phyloP scores from a whole-genome alignment of 768 basidiomycete genomes.

The Psilocybe tampanensis region DNA sequence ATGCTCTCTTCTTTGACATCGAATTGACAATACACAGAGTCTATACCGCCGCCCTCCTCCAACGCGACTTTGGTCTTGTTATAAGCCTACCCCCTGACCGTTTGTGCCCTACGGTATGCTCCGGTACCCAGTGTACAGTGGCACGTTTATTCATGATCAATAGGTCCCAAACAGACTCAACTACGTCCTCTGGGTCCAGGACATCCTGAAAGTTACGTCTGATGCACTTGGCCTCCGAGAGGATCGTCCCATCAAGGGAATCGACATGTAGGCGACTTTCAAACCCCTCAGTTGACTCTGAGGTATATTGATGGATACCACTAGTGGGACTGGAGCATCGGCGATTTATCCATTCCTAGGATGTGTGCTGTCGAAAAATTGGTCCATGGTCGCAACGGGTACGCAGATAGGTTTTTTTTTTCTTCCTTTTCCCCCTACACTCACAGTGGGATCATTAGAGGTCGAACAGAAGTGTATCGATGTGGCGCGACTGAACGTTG shows the following conservation, averaged over 20 bases:
- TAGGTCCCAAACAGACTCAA: conserved; percentile 8
- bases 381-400: conserved; percentile 8
- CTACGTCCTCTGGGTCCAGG: conserved; percentile 8
- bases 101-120: conserved; percentile 7
- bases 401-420: too few relatives aligned
- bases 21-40: neutral
- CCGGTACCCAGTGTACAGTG: neutral
- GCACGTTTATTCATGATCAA: neutral
- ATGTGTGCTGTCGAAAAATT: conserved; percentile 1
- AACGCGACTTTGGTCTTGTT: neutral
- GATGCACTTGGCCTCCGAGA: neutral
- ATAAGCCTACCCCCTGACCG: conserved; percentile 3
- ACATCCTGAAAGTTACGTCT: neutral
- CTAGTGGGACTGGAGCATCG: conserved; percentile 3
- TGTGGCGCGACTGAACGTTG: neutral
- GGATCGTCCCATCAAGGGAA: conserved; percentile 1
- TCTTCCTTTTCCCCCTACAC: too few relatives aligned
- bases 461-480: neutral
- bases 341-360: conserved; percentile 5
- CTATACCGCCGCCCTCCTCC: conserved; percentile 4
- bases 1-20: neutral
- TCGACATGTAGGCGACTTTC: neutral
- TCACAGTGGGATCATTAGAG: too few relatives aligned
- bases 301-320: neutral
- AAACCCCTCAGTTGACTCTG: neutral